phyloP scores from a whole-genome alignment of 1,284 basidiomycete species.

The Sanghuangporus baumii region DNA sequence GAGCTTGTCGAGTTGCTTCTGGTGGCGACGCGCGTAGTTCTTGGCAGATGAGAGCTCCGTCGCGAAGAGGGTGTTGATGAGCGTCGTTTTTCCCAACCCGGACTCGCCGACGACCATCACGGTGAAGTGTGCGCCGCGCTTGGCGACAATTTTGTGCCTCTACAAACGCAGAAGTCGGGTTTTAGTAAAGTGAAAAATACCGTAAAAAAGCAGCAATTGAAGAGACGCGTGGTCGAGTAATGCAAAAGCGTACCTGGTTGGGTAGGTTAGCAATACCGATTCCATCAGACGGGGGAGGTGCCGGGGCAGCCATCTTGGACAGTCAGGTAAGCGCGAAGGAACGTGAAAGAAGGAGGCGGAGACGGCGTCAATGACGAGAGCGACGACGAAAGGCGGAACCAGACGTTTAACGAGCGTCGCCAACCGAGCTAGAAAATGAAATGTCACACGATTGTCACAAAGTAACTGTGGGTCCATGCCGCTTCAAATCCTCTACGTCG shows the following conservation, averaged over 20 bases:
- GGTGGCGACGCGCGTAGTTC: conserved; percentile 88
- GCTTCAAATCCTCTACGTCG: too few species aligned
- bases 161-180: conserved; percentile 28
- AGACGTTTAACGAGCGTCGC: not conserved
- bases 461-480: not conserved
- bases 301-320: conserved; percentile 19
- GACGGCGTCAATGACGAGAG: not conserved
- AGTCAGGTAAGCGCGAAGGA: too few species aligned
- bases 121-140: conserved; percentile 96
- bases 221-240: not conserved
- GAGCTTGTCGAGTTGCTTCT: conserved; percentile 98
- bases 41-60: conserved; percentile 92
- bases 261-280: conserved; percentile 93
- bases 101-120: conserved; percentile 99
- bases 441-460: not conserved
- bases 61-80: conserved; percentile 99
- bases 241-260: conserved; percentile 74
- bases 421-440: not conserved
- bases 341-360: not conserved
- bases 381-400: conserved; percentile 4
- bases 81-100: conserved; percentile 90
- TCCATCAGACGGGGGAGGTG: conserved; percentile 46
- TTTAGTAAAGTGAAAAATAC: conserved; percentile 12
- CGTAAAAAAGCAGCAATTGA: not conserved
- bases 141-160: conserved; percentile 96